A percentile compares a stretch with the other conserved stretches of the same genome.
These are phyloP conservation scores for Colletotrichum acutatum DNA, from an alignment of 2,329 filamentous ascomycete species.

Conservation along the genomic window DNA sequence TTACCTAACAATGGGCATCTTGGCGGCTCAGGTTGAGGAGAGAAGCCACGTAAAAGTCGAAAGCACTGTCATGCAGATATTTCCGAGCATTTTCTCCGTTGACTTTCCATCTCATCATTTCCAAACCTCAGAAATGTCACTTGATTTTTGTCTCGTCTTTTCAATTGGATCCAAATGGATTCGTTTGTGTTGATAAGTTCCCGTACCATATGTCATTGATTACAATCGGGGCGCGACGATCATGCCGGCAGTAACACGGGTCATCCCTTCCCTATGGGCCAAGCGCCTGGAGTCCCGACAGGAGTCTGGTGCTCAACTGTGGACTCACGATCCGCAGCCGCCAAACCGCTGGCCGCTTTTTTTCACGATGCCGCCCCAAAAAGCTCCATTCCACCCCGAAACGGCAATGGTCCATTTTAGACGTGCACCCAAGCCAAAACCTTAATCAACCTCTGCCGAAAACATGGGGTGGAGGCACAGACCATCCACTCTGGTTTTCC, in stretches of 20 bases:
- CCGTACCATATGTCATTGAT: not conserved
- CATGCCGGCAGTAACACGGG: not conserved
- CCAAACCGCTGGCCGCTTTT: not conserved
- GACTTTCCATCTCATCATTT: not conserved
- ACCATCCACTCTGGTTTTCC: not conserved
- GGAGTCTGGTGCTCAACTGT: not conserved
- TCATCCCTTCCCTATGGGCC: not conserved
- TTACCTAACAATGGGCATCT: not conserved
- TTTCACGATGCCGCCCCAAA: conserved; percentile 6
- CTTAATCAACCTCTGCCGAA: not conserved
- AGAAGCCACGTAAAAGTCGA: not conserved
- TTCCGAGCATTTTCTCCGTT: not conserved
- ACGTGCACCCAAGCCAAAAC: conserved; percentile 2
- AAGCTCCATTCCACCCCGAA: not conserved
- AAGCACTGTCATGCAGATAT: not conserved
- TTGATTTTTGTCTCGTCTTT: not conserved
- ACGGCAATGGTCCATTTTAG: not conserved
- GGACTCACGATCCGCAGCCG: not conserved
- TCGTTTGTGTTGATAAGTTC: not conserved
- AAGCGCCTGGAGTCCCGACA: not conserved
- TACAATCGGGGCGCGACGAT: not conserved
- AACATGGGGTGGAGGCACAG: conserved; percentile 14
- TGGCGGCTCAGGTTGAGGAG: not conserved
- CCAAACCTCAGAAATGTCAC: no score
- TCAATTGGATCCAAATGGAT: not conserved